Evolutionary conservation across 1,284 basidiomycete species (phyloP), one percentile per base, ranked within the genome.

Genomic region (Pseudozyma sp.): DNA sequence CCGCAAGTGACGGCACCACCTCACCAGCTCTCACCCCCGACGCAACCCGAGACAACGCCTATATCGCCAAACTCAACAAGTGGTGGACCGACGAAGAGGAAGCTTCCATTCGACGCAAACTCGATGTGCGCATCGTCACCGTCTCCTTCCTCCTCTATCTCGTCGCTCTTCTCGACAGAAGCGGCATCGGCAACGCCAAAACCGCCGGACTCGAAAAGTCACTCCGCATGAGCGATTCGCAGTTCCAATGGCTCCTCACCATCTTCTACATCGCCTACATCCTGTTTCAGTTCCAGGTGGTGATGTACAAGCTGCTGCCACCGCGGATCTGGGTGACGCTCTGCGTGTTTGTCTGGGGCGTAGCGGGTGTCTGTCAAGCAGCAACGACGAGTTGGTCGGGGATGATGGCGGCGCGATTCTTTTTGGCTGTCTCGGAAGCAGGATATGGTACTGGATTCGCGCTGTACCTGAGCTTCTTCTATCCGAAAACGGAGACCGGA

Each of bases 171-270:
- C 56, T 81, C 2, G 79, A 81, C 45, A 34, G 79, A 0, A 31
- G 33, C 17, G 75, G 73, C 44, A 71, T 80, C 14, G 79, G 79
- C 63, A 81, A 81, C 44, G 75, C 79, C 14, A 78, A 80, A 40
- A 72, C 67, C 1, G 73, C 79, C 1, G 80, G 78, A 8, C 79
- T 83, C 78, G 40, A 49, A 6, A 53, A 46, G 17, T 51, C 74
- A 7, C 62, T 84, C 7, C 7, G 42, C 39, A 68, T 83, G 50
- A 65, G 54, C 7, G 70, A 77, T 37, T 39, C 54, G 8, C 68
- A 83, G 44, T 84, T 72, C 48, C 73, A 81, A n/a, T 77, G 75
- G 74, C 73, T 84, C 0, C 48, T 81, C 3, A 83, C 78, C 11
- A 74, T 77, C 50, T 75, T 69, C 51, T 70, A 70, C 71, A 75